Base-by-base conservation (phyloP, 1,284 basidiomycete species). In the Stygiomarasmius scandens region DNA sequence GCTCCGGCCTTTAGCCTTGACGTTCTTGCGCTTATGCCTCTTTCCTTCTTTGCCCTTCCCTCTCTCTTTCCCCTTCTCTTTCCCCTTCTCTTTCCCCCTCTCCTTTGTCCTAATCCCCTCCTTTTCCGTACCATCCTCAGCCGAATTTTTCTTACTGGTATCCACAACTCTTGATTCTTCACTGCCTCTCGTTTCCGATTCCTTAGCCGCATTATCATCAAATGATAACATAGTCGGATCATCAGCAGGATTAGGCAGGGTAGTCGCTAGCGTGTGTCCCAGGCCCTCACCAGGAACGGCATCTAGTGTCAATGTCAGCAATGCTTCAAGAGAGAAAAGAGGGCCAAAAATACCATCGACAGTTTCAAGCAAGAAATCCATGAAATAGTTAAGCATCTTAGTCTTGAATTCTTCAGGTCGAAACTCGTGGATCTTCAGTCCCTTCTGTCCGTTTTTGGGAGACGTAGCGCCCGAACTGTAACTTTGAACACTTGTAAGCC, bases 21-120 rank as follows among this genome's bases (percentile, higher is more conserved):
- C n/a, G n/a, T n/a, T n/a, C n/a, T n/a, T n/a, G n/a, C n/a, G n/a
- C n/a, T n/a, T n/a, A n/a, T n/a, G n/a, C n/a, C n/a, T n/a, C n/a
- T n/a, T n/a, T n/a, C n/a, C n/a, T n/a, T n/a, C n/a, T n/a, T 12
- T 19, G 6, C 14, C 38, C 38, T 41, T 41, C 5, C 38, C 38
- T 41, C 5, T 16, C 38, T 19, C 38, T 0, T 66, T 61, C 51
- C 61, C 61, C 16, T 41, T 41, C 38, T 41, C n/a, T n/a, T 41
- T 41, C n/a, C 16, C 14, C 38, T 41, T 41, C 38, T 16, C 38
- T 19, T 41, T 41, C 38, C 16, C n/a, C n/a, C 16, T 41, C 38
- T 41, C 38, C n/a, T 41, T 41, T n/a, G 11, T 16, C n/a, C 16
- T 41, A 4, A 6, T 16, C 38, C 16, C 16, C 38, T 4, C 38